Evolutionary conservation across 164 flowering plant species (phyloP), one percentile per base, ranked within the genome.

Genomic region (Vitis amurensis): DNA sequence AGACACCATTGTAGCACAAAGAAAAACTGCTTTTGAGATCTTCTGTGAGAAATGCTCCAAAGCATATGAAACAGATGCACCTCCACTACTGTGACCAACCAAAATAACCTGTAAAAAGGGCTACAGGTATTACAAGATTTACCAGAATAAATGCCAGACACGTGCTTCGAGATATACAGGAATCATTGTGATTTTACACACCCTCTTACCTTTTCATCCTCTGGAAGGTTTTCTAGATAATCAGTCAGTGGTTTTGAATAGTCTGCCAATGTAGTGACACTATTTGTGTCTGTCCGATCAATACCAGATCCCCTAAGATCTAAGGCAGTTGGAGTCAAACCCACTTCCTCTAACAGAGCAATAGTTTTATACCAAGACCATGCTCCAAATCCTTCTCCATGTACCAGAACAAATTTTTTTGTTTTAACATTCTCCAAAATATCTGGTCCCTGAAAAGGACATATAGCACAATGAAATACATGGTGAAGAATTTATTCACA

Each of bases 351-450:
- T 71, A 93, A 76, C n/a, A 82, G 74, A 69, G 98, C 88, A 78
- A 93, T 89, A 8, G 87, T 92, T 79, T 96, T 96, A 78, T 96
- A 96, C 99, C 99, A 96, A 80, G 97, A 93, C 99, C 99, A 96
- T 64, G 98, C 99, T 71, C 99, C 99, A 81, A 93, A 92, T 50
- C 99, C 98, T 82, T 89, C 98, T 71, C 99, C 99, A 76, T 96
- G 99, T 48, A 96, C 67, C 55, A 96, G 81, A 78, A 96, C 82
- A 72, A 96, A 23, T 66, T 86, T 92, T 72, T 86, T 91, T 31
- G 76, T 67, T 74, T 90, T 83, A 50, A 96, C 57, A 58, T 84
- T 87, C 77, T 91, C 97, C 62, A 92, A 60, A 72, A 82, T 72
- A 7, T 89, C 91, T 49, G 83, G 71, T 56, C 59, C 79, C 98